Conservation (phyloP, 164 flowering plant genomes). For the Cinnamomum chago region DNA sequence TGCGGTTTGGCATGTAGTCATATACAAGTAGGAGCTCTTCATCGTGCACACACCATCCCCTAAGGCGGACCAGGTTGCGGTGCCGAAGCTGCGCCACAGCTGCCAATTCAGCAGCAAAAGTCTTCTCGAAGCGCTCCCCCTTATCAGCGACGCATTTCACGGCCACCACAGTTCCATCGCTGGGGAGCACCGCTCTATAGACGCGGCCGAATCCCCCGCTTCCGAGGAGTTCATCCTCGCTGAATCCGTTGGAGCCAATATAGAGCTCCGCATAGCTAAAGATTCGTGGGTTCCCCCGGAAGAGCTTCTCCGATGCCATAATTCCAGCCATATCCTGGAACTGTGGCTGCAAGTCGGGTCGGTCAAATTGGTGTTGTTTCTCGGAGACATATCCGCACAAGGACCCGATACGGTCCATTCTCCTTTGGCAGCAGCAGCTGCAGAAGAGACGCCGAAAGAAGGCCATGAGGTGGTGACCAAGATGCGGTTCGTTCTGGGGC, state of each 20-base stretch:
- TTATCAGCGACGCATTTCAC: conserved; percentile 81
- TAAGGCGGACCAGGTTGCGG: conserved; percentile 72
- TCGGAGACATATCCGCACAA: background rate
- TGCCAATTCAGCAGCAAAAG: conserved; percentile 74
- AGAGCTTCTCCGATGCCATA: conserved; percentile 35
- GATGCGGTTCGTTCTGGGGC: background rate
- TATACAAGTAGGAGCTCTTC: conserved; percentile 72
- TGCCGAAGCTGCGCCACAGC: conserved; percentile 95
- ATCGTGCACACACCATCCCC: conserved; percentile 92
- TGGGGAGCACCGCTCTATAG: conserved; percentile 71
- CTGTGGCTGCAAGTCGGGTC: conserved; percentile 22
- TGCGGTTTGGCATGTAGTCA: conserved; percentile 91
- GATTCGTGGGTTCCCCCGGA: conserved; percentile 53
- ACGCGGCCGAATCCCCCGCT: conserved; percentile 92
- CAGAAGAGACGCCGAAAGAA: background rate
- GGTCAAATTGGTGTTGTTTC: conserved; percentile 14
- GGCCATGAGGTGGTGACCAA: background rate
- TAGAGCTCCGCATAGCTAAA: conserved; percentile 86
- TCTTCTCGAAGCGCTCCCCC: conserved; percentile 76
- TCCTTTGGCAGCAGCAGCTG: background rate
- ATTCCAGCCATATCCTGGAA: conserved; percentile 68
- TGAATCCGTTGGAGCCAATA: conserved; percentile 80
- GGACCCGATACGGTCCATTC: background rate
- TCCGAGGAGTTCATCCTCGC: conserved; percentile 62
- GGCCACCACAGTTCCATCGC: conserved; percentile 84